phyloP scores from a whole-genome alignment of 129 eudicot species.

The Pittosporum tobira region DNA sequence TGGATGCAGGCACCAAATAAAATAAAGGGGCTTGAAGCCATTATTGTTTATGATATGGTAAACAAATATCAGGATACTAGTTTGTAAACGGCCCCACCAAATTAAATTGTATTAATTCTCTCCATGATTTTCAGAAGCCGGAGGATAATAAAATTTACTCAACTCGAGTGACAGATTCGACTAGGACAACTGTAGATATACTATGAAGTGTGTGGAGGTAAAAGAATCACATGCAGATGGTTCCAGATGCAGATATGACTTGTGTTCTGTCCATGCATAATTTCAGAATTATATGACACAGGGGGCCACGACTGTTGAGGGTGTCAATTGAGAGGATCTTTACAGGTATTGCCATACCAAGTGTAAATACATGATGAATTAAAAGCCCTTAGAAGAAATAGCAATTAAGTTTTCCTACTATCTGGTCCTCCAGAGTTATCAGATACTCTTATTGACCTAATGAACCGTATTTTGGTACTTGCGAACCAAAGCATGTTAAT shows the following conservation, averaged over 20 bases:
- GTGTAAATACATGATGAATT: background rate
- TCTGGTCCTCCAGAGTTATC: background rate
- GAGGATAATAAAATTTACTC: conserved; percentile 13
- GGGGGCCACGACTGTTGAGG: background rate
- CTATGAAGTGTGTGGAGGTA: conserved; percentile 15
- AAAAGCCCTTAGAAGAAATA: background rate
- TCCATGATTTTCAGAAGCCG: conserved; percentile 8
- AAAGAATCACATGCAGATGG: conserved; percentile 9
- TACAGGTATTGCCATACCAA: background rate
- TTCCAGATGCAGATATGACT: conserved; percentile 5
- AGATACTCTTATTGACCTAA: too few relatives aligned
- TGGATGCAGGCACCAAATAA: background rate
- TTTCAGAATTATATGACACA: conserved; percentile 2
- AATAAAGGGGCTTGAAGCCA: background rate
- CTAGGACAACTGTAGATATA: conserved; percentile 11
- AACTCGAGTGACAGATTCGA: conserved; percentile 15
- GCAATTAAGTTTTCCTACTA: background rate
- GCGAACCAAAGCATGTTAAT: too few relatives aligned
- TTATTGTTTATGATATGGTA: conserved; percentile 8
- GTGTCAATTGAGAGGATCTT: background rate
- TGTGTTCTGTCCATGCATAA: background rate
- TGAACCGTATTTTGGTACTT: too few relatives aligned
- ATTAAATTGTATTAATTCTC: conserved; percentile 6
- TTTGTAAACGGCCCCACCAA: conserved; percentile 14
- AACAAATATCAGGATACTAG: conserved; percentile 5